Base-by-base conservation (phyloP, 1,139 yeast species). In the Scheffersomyces illinoinensis region DNA sequence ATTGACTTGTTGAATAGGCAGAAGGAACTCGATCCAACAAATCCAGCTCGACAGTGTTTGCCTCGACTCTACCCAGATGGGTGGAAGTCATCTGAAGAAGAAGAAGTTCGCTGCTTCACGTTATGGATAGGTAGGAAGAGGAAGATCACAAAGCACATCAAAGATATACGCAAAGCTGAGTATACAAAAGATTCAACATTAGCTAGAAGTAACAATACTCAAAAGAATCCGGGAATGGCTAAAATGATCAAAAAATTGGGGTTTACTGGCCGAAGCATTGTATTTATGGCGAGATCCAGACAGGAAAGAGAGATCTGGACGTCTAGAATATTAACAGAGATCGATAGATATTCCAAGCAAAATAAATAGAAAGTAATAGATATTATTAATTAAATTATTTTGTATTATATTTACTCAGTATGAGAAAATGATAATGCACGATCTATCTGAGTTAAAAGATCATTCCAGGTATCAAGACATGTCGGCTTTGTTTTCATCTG, bases 221-320 rank as follows among this genome's bases (percentile, higher is more conserved):
- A 68, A 51, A 68, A 70, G 57, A 79, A 84, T 60, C 86, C 86
- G 3, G 80, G 82, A 5, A 58, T 77, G 60, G 56, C 83, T 3
- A 77, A 71, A 53, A 71, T 82, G 70, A 80, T 81, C 4, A 78
- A 82, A 47, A 81, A 86, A 58, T 74, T 90, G 55, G 96, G 96
- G 0, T 82, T 86, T 1, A 83, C 87, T 0, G 97, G 96, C 0
- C 81, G 79, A 57, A 83, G 87, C 54, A 78, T 90, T 75, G 88
- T 89, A 5, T 92, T 93, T 67, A 82, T 91, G 84, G 88, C 97
- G 1, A 73, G 96, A 52, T 90, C 97, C 1, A 76, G 96, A 53
- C 91, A 89, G 63, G 97, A 92, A 64, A 79, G 95, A 57, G 97
- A 93, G 69, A 63, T 84, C 46, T 93, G 98, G 98, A 93, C 91